Base-by-base conservation (phyloP, 2,329 filamentous ascomycete species). In the Cercospora sesami region DNA sequence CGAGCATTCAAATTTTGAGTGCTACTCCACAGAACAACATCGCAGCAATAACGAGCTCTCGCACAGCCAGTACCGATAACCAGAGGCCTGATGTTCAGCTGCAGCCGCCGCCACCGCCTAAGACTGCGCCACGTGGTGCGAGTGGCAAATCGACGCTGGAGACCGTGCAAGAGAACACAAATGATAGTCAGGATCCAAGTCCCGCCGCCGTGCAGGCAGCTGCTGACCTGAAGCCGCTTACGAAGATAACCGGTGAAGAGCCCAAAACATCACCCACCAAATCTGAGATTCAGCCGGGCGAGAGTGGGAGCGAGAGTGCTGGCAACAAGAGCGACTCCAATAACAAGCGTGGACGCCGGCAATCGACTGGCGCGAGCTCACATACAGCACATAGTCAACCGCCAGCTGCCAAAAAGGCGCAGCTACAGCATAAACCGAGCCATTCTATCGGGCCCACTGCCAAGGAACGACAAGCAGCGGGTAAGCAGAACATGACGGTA, bases 401-500 rank as follows among this genome's bases (percentile, higher is more conserved):
- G 57, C 71, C 73, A 63, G 79, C 89, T 80, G 77, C 89, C 76
- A 75, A 88, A 79, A 83, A 92, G 70, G 83, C 91, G 69, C 92
- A 92, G 8, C 88, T 89, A 60, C 86, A 89, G 69, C 86, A 91
- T 48, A 83, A 83, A 62, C 31, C 62, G 12, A 64, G 62, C 23
- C 62, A 64, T 55, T 64, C 62, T 14, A 64, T 45, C 16, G 62
- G 62, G 14, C 62, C 51, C 30, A 81, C 82, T 65, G 81, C 84
- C 65, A 92, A 93, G 76, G 84, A 87, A 36, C 92, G 94, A 77
- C 83, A 81, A 10, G 82, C 85, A 62, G 92, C 96, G 77, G 89
- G 89, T n/a, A 90, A 91, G 39, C 89, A 91, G 76, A 95, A 92
- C 75, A 97, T 99, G 93, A 98, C 93, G 9, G 94, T 98, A 14